A percentile compares a stretch with the other conserved stretches of the same genome.
Evolutionary conservation across 2,329 filamentous ascomycete species (phyloP).

Genomic region (Neopestalotiopsis sp.): DNA sequence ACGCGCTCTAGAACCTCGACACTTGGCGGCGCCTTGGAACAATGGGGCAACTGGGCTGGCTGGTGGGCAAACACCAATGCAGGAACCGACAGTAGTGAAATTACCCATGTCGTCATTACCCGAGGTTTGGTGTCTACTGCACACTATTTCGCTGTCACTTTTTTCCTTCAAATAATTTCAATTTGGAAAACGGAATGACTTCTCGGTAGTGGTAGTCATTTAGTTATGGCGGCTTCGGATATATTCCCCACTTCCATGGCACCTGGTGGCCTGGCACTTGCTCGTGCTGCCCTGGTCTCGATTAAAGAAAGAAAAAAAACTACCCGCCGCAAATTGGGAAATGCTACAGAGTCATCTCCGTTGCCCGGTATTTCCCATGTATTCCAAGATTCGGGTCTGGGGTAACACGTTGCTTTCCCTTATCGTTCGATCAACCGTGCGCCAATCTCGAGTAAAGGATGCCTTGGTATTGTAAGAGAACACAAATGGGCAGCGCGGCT

Average conservation of each 20-base stretch:
- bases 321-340: neutral
- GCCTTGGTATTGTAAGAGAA: too few relatives aligned
- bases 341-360: neutral
- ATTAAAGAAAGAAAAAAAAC: neutral
- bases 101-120: neutral
- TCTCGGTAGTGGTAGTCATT: too few relatives aligned
- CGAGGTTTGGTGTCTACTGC: neutral
- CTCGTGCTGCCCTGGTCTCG: neutral
- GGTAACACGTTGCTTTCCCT: neutral
- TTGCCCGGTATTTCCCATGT: neutral
- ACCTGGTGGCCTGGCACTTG: neutral
- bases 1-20: neutral
- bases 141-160: too few relatives aligned
- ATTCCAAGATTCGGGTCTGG: neutral
- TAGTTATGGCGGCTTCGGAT: neutral
- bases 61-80: neutral
- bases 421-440: neutral
- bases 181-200: too few relatives aligned
- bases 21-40: neutral
- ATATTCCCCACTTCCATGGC: neutral
- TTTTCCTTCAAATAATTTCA: too few relatives aligned
- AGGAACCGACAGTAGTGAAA: slow-evolving; percentile 2
- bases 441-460: neutral
- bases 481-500: too few relatives aligned
- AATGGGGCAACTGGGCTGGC: neutral